Evolutionary conservation across 768 basidiomycete species (phyloP), one percentile per base, ranked within the genome.

Genomic region (Xanthoconium purpureum): DNA sequence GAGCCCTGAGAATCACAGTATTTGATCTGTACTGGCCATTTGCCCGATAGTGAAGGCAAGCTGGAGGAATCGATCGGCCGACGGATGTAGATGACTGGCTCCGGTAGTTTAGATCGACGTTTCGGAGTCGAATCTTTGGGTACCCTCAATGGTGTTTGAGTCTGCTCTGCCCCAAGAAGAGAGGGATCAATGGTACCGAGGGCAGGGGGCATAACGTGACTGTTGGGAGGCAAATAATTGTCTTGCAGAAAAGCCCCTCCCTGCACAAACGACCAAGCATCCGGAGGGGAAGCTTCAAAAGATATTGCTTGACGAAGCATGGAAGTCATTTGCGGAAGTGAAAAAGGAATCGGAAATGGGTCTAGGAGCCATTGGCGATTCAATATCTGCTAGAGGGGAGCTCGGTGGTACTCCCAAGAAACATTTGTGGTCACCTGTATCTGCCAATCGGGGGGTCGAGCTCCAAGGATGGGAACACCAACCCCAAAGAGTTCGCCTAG

Each of bases 1-100:
- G 59, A 24, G 10, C 29, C 48, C 6, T 29, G 62, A 3, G 56
- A 48, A 33, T 64, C 62, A 5, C 70, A 69, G 20, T 69, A 71
- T 39, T 72, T 71, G 51, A 71, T 71, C 46, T 63, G 70, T 15
- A 71, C 69, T 1, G 65, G 15, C 17, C 66, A 61, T 47, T 65
- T 69, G 35, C 65, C 60, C 1, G 63, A 48, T 13, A 57, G 32
- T 38, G 58, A 11, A 33, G 71, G 67, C 2, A 66, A 20, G 13
- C 50, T 39, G 9, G 63, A 66, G 5, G 62, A 48, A 42, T 71
- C 60, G 2, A 62, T 55, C 3, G 69, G 69, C 45, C 70, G 63
- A 43, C 70, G 71, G n/a, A 71, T 43, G 38, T 71, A 71, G 20
- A 71, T 59, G 36, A 71, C 54, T 6, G 71, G 70, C 14, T 64